Evolutionary conservation across 495 filamentous ascomycete species (phyloP).

Genomic region (Neurospora sp.): DNA sequence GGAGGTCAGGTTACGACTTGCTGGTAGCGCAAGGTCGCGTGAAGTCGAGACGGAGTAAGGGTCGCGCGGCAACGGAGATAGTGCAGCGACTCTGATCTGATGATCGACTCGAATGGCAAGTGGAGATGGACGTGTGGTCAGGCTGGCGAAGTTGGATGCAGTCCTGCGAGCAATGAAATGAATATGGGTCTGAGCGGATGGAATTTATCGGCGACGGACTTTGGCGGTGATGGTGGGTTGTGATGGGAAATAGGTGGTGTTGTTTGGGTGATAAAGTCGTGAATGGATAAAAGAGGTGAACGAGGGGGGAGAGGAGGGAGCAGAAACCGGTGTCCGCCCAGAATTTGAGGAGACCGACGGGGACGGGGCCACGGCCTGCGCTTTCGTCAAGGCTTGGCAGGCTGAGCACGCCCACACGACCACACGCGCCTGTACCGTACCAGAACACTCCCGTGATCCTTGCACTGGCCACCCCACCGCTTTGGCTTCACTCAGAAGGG

Average conservation of each 20-base stretch:
- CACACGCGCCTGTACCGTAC: not conserved
- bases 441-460: not conserved
- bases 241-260: slow-evolving; percentile 6
- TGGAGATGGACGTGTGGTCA: slow-evolving; percentile 1
- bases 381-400: not conserved
- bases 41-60: slow-evolving; percentile 6
- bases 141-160: slow-evolving; percentile 38
- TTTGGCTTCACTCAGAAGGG: not conserved
- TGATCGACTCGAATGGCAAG: slow-evolving; percentile 5
- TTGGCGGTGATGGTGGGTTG: slow-evolving; percentile 12
- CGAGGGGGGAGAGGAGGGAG: not conserved
- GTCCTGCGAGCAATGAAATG: slow-evolving; percentile 19
- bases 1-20: slow-evolving; percentile 3
- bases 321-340: not conserved
- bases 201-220: slow-evolving; percentile 4
- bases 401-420: not conserved
- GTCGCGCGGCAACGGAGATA: not conserved
- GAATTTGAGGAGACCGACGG: not conserved
- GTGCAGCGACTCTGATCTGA: slow-evolving; percentile 3
- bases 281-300: not conserved
- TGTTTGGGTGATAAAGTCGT: not conserved
- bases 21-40: slow-evolving; percentile 8
- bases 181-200: slow-evolving; percentile 7
- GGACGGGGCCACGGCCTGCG: not conserved
- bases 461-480: not conserved